Evolutionary conservation across 2,329 filamentous ascomycete genomes (phyloP), one percentile per base, ranked within the genome.

Genomic region (Fusarium fujikuroi): DNA sequence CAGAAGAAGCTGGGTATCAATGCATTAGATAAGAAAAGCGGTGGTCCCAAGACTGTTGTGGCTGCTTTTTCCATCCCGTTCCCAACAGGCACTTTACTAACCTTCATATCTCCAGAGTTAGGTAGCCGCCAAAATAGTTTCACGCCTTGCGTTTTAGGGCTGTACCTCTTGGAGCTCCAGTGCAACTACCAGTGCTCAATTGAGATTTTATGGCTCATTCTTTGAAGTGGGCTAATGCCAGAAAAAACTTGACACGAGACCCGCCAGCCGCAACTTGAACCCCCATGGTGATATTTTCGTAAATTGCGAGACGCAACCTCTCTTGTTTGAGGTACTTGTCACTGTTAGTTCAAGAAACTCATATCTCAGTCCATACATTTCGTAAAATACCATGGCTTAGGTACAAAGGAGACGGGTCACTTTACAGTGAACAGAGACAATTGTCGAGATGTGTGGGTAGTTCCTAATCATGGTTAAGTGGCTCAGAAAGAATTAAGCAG

Each of bases 211-310:
- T 46, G 62, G 53, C 58, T 50, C 39, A 58, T 69, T 47, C 69
- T 74, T 66, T 60, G 60, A 63, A 76, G 67, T 78, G 76, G 76
- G 64, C 43, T 77, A 46, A 69, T 63, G 49, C 68, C 74, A 53
- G 46, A 42, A 59, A 66, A 69, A 70, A 73, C 73, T 77, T 76
- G 74, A 77, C 75, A 74, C 75, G 64, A 77, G 75, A 71, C 73
- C 70, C 75, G 56, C 70, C 65, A 72, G 71, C 65, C 63, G 70
- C 42, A 47, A 69, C 69, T 54, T 70, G 62, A 67, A 60, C 59
- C 65, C 75, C 66, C 59, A 69, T 67, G 64, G 68, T 58, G 56
- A 65, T 67, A 42, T 47, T 62, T 63, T 39, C 58, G 65, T 57
- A 68, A 60, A 63, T 66, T 49, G 58, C 53, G 67, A 60, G 57